Base-by-base conservation (phyloP, 352 stramenopile species). In the Phytophthora aleatoria region DNA sequence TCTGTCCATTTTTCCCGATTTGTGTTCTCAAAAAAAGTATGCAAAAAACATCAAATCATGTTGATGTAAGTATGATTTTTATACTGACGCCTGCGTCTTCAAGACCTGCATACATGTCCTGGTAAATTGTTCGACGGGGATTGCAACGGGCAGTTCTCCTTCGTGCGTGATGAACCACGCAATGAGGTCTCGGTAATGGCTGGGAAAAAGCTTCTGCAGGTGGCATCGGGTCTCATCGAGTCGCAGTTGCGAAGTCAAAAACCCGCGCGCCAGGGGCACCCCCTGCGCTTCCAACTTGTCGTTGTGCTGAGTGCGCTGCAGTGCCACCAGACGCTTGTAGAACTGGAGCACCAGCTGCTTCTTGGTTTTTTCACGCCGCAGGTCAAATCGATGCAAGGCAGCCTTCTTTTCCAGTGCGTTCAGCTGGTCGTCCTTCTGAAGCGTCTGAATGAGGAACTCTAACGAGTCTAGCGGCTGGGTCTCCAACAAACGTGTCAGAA, bases 361-460 rank as follows among this genome's bases (percentile, higher is more conserved):
- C 68, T 93, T 93, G 7, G 69, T 90, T 63, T 72, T 77, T 56
- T 91, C 79, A 20, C 79, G 71, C 6, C 85, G 78, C 16, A 91
- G 57, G 48, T 93, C 85, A 39, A 91, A 84, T 7, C 81, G 71
- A 38, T 69, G 64, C 13, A 73, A 69, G 5, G 60, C 69, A 26
- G 79, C 64, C 12, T 74, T 75, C 36, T 74, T 58, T 43, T 88
- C 77, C 6, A 93, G 53, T 5, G 63, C 71, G 39, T 90, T 75
- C 67, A 94, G 73, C 51, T 79, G 63, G 15, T 67, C 47, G 45
- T 91, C 75, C 54, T 84, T 64, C 24, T 77, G 70, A 30, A 88
- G 73, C 31, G 75, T 67, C 26, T 87, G 64, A 54, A 88, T 87
- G 27, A 94, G 71, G 61, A 89, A 87, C 57, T 81, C 70, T 57